These are phyloP conservation scores for Emergomyces africanus DNA, from an alignment of 2,329 filamentous ascomycete species.

Conservation along the genomic window DNA sequence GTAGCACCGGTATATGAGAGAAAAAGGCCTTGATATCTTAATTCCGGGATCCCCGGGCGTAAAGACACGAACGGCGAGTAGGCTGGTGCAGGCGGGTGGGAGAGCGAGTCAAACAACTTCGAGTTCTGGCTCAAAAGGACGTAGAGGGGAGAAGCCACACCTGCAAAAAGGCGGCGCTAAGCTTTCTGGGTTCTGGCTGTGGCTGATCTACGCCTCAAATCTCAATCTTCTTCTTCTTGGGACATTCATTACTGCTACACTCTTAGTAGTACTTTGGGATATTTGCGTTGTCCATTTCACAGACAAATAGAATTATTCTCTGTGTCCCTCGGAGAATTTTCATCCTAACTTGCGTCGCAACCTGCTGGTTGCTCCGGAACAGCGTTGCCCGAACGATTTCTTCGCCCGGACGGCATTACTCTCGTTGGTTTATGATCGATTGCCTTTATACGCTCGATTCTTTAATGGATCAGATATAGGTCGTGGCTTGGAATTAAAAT, in stretches of 20 bases:
- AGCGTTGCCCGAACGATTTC: not conserved
- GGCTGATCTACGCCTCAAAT: not conserved
- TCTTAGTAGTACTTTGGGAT: not conserved
- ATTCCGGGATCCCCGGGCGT: not conserved
- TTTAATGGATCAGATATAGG: not conserved
- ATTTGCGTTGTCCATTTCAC: not conserved
- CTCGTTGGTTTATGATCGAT: not conserved
- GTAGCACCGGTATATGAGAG: not conserved
- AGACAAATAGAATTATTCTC: not conserved
- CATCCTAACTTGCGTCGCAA: not conserved
- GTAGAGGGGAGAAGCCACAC: not conserved
- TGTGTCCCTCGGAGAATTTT: not conserved
- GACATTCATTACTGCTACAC: not conserved
- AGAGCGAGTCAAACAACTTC: not conserved
- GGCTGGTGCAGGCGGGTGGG: not conserved
- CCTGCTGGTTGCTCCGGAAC: not conserved
- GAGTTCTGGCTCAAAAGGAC: slow-evolving; percentile 1
- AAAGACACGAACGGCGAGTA: not conserved
- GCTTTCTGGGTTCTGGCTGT: not conserved
- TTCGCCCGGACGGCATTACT: not conserved
- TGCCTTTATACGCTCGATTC: not conserved
- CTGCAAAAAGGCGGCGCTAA: not conserved
- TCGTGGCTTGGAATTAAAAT: not conserved
- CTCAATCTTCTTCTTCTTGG: not conserved
- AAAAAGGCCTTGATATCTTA: not conserved